Evolutionary conservation across 169 alveolate genomes (phyloP), one percentile per base, ranked within the genome.

Genomic region (Cryptosporidium bovis): DNA sequence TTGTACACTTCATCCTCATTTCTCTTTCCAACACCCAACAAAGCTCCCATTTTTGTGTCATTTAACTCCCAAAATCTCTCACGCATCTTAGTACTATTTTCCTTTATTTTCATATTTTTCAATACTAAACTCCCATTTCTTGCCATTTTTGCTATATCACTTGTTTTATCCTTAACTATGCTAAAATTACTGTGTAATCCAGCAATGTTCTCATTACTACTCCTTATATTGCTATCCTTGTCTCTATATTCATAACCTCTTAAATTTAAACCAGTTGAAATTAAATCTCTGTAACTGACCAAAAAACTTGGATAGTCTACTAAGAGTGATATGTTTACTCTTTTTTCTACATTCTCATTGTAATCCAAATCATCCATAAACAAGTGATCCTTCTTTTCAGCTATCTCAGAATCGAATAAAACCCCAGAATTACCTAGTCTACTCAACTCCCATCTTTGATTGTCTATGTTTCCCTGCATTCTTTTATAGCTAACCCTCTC

Each of bases 111-210:
- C 62, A 97, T 93, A 58, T 91, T 83, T 68, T 93, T 94, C 82
- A 97, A 90, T n/a, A 96, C 93, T 64, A 92, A 91, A 55, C 98
- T 95, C 36, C 99, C 99, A 85, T 96, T 95, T 93, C 97, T 97
- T 29, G 99, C 99, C 83, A 98, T 84, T 65, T 93, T 93, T 34
- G 99, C 99, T 92, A 99, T 96, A 92, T 99, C 99, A 44, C 99
- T 95, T 24, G 98, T 96, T 10, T 95, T 97, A 83, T 98, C 99
- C 91, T 97, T 97, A 13, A 98, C 99, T 2, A 97, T 96, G 95
- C 95, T 64, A 93, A 91, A 90, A 91, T 96, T 82, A 24, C 15
- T 18, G 18, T 48, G 71, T 31, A 13, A 29, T 20, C 65, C 90
- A 15, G 33, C 44, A 13, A 3, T 13, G 12, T 6, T n/a, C 1